Percentiles rank a stretch among this genome's conserved stretches.
Conservation (phyloP, 2,329 filamentous ascomycete species). For the Scytalidium sp. region DNA sequence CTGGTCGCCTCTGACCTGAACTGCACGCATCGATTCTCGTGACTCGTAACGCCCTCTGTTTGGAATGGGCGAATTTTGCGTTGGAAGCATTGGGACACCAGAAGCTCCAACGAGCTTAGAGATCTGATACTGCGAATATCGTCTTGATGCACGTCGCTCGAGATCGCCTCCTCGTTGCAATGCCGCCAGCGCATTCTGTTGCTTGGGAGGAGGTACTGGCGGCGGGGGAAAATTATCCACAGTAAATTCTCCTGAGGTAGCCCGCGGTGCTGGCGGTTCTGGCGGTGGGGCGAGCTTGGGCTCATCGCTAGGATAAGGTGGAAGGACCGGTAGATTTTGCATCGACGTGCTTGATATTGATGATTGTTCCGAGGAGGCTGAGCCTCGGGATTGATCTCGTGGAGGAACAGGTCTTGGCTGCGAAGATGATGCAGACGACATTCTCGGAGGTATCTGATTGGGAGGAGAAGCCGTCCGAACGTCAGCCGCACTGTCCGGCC, state of each 20-base stretch:
- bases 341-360: slow-evolving; percentile 71
- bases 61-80: slow-evolving; percentile 78
- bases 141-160: slow-evolving; percentile 84
- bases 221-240: slow-evolving; percentile 63
- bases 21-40: slow-evolving; percentile 78
- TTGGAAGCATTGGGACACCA: slow-evolving; percentile 81
- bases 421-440: slow-evolving; percentile 27
- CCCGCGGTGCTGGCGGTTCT: slow-evolving; percentile 38
- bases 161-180: slow-evolving; percentile 89
- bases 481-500: slow-evolving; percentile 20
- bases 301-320: slow-evolving; percentile 66
- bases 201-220: slow-evolving; percentile 76
- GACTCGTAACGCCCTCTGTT: slow-evolving; percentile 77
- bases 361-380: slow-evolving; percentile 57
- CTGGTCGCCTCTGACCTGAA: slow-evolving; percentile 56
- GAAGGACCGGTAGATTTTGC: slow-evolving; percentile 72
- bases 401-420: slow-evolving; percentile 24
- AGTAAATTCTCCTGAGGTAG: slow-evolving; percentile 40
- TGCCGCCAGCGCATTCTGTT: slow-evolving; percentile 86
- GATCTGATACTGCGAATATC: slow-evolving; percentile 96
- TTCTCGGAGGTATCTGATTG: slow-evolving; percentile 39
- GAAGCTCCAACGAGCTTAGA: slow-evolving; percentile 85
- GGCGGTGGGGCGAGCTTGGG: slow-evolving; percentile 24
- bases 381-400: slow-evolving; percentile 50
- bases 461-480: slow-evolving; percentile 30